Percentiles rank a stretch among this genome's conserved stretches.
Evolutionary conservation across 2,329 filamentous ascomycete genomes (phyloP).

Genomic region (Fusarium algeriense): DNA sequence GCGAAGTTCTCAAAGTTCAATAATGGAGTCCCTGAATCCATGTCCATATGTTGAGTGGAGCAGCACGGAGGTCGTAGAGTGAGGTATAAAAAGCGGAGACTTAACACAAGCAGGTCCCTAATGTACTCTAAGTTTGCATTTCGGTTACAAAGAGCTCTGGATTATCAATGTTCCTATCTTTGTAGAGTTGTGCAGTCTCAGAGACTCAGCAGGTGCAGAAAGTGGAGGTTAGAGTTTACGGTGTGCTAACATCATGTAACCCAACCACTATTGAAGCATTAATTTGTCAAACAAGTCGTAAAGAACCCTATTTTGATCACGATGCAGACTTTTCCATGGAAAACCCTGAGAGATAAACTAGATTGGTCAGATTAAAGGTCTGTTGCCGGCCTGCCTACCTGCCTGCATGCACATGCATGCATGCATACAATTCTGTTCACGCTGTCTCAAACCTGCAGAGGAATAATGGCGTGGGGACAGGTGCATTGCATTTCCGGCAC

Average conservation of each 20-base stretch:
- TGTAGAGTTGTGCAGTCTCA: neutral
- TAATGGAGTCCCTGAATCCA: neutral
- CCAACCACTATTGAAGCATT: conserved; percentile 7
- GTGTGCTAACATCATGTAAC: conserved; percentile 4
- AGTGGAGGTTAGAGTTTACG: conserved; percentile 27
- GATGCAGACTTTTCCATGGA: neutral
- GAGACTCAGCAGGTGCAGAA: conserved; percentile 1
- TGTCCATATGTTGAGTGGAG: conserved; percentile 10
- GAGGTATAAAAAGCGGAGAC: conserved; percentile 6
- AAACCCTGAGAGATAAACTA: neutral
- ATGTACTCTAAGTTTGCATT: conserved; percentile 6
- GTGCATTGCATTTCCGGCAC: conserved; percentile 37
- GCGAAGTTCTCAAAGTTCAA: conserved; percentile 31
- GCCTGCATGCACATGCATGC: neutral
- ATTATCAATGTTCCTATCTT: neutral
- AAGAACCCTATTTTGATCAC: conserved; percentile 22
- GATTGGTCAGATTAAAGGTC: neutral
- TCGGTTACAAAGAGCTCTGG: neutral
- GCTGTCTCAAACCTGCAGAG: conserved; percentile 1
- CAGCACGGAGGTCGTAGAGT: conserved; percentile 10
- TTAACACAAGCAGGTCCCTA: neutral
- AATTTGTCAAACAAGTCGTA: conserved; percentile 9
- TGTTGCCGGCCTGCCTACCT: neutral
- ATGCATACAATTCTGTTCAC: conserved; percentile 1
- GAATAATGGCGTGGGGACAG: conserved; percentile 19